Evolutionary conservation across 2,329 filamentous ascomycete genomes (phyloP), one percentile per base, ranked within the genome.

Genomic region (Aspergillus tanneri): DNA sequence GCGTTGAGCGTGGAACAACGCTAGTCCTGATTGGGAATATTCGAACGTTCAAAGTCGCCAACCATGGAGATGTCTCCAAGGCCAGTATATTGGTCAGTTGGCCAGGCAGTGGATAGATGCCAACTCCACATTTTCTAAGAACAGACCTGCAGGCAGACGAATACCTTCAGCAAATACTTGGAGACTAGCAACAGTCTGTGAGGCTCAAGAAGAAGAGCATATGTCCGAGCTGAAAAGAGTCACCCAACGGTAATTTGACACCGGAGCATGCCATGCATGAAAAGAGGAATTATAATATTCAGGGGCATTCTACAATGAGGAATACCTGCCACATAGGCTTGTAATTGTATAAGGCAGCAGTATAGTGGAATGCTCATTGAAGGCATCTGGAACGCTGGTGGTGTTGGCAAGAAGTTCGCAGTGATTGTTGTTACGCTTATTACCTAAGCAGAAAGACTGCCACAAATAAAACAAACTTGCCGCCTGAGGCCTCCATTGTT

Each of bases 21-120:
- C 68, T 71, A 71, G 61, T 62, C 67, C 68, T 50, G 56, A 68
- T 67, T 35, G 8, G 67, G 68, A 54, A 58, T 48, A 18, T n/a
- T 21, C 30, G 39, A 43, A 43, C 43, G 37, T 43, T 56, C 57
- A 53, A 48, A 52, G 47, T 57, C 59, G 18, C 39, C 47, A 46
- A 39, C 49, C 49, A 51, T 47, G 48, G 43, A 18, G 35, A 52
- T 43, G 39, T 27, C 25, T 54, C 28, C 34, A 57, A 16, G 35
- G 43, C 34, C 28, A 49, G 44, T 4, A 18, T 22, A n/a, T 24
- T 37, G 8, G 34, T 28, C 24, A 19, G n/a, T 34, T 23, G 24
- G 16, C 30, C 7, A 34, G 14, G 7, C 30, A 28, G 30, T 16
- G n/a, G 16, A 8, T 3, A 7, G 16, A 12, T 22, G 21, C 19